These are phyloP conservation scores for Xylaria sp. DNA, from an alignment of 2,329 filamentous ascomycete genomes.

Conservation along the genomic window DNA sequence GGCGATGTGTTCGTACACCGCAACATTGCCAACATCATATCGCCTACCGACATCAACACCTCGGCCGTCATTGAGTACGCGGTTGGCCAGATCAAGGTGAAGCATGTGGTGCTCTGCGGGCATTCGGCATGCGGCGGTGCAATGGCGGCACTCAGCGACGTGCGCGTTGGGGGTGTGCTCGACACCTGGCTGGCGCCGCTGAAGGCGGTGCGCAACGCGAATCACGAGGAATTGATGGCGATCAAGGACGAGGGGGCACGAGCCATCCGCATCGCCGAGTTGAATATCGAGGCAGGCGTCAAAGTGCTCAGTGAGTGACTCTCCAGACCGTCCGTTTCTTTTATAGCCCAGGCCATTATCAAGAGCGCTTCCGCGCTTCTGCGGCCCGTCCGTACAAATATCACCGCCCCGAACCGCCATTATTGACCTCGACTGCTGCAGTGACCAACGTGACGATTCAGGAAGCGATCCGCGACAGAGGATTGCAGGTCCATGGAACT, in stretches of 20 bases:
- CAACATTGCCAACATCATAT: slow-evolving; percentile 87
- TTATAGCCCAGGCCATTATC: background rate
- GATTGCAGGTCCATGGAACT: slow-evolving; percentile 76
- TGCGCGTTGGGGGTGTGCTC: slow-evolving; percentile 57
- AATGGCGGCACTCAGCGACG: slow-evolving; percentile 58
- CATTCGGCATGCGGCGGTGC: slow-evolving; percentile 73
- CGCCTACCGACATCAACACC: slow-evolving; percentile 75
- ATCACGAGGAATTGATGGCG: slow-evolving; percentile 61
- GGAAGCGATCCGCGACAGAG: slow-evolving; percentile 72
- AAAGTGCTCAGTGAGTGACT: slow-evolving; percentile 53
- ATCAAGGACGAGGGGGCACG: slow-evolving; percentile 60
- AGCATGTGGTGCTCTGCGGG: slow-evolving; percentile 73
- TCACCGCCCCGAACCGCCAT: background rate
- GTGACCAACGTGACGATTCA: slow-evolving; percentile 72
- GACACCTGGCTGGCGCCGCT: slow-evolving; percentile 62
- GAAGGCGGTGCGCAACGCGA: slow-evolving; percentile 48
- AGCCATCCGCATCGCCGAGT: slow-evolving; percentile 69
- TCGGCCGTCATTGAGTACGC: slow-evolving; percentile 80
- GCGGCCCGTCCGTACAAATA: background rate
- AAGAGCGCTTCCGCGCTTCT: background rate
- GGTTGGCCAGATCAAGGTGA: slow-evolving; percentile 72
- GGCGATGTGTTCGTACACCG: slow-evolving; percentile 89
- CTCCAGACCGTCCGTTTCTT: background rate
- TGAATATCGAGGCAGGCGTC: slow-evolving; percentile 76
- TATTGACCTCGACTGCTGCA: background rate